phyloP scores from a whole-genome alignment of 805 yeast genomes.

The Pichia deserticola region DNA sequence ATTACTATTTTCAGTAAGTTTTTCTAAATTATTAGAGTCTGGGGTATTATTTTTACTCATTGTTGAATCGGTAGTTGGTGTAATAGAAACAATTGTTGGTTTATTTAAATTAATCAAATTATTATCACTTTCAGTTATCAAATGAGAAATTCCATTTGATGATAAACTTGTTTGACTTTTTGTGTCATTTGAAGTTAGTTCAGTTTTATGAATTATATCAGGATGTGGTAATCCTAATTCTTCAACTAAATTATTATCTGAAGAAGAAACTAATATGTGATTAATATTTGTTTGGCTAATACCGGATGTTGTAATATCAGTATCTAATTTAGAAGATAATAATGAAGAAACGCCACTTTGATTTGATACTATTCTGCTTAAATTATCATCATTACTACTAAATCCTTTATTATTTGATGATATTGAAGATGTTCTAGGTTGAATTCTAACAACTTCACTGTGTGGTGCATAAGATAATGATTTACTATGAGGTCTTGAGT shows the following conservation, averaged over 20 bases:
- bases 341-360: slow-evolving; percentile 3
- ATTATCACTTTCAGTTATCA: neutral
- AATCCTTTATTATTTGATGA: slow-evolving; percentile 5
- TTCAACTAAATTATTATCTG: neutral
- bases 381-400: slow-evolving; percentile 16
- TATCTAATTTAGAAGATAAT: neutral
- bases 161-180: neutral
- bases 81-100: neutral
- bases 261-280: neutral
- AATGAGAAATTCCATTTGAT: too few species aligned
- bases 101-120: neutral
- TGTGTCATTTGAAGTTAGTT: neutral
- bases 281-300: neutral
- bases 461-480: slow-evolving; percentile 41
- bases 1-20: neutral
- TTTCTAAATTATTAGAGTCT: neutral
- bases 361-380: slow-evolving; percentile 6
- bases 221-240: slow-evolving; percentile 3
- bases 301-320: neutral
- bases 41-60: neutral
- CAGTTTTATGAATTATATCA: neutral
- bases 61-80: slow-evolving; percentile 1
- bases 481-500: slow-evolving; percentile 30
- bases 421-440: slow-evolving; percentile 4
- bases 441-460: slow-evolving; percentile 32